Evolutionary conservation across 495 filamentous ascomycete genomes (phyloP).

Genomic region (Neurospora sp.): DNA sequence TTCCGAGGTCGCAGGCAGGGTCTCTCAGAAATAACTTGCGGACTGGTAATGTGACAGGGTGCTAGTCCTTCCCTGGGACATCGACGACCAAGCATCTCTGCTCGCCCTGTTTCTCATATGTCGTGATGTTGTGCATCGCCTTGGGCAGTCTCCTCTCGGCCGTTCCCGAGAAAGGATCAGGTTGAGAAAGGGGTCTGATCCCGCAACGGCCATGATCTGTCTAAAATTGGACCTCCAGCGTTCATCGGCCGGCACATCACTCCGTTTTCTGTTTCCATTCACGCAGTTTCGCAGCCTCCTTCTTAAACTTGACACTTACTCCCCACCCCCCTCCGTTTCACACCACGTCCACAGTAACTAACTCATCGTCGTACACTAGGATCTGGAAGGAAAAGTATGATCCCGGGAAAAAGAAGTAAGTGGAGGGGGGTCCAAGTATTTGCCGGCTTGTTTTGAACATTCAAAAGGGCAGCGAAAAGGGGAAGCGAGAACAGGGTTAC

Average conservation of each 20-base stretch:
- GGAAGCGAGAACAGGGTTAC: not conserved
- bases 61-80: not conserved
- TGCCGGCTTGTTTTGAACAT: not conserved
- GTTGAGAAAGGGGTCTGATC: not conserved
- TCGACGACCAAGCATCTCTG: not conserved
- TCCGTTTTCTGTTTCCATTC: not conserved
- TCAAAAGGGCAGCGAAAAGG: not conserved
- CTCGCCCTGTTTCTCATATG: not conserved
- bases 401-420: constrained; percentile 40
- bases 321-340: not conserved
- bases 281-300: not conserved
- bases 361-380: constrained; percentile 37
- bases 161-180: not conserved
- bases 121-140: not conserved
- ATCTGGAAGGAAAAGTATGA: constrained; percentile 97
- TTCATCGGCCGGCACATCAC: not conserved
- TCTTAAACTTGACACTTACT: not conserved
- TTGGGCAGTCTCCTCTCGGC: not conserved
- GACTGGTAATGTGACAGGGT: not conserved
- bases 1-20: not conserved
- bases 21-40: not conserved
- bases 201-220: not conserved
- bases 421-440: not conserved
- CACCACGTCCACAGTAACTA: not conserved
- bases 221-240: not conserved